These are phyloP conservation scores for Aureobasidium uvarum DNA, from an alignment of 2,329 filamentous ascomycete genomes.

Conservation along the genomic window DNA sequence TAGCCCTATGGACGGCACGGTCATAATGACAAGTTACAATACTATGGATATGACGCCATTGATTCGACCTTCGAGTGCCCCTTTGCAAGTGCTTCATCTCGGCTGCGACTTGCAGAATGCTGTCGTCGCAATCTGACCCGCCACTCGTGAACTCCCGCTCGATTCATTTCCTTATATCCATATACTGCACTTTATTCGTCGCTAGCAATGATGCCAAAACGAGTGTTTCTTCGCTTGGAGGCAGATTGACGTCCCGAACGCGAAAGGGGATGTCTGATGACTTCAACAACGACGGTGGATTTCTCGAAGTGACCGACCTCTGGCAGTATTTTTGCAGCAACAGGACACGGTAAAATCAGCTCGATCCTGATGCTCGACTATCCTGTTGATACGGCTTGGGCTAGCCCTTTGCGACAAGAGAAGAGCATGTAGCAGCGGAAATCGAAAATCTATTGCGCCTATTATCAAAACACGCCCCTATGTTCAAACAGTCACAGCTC, in stretches of 20 bases:
- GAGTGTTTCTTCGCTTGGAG: background rate
- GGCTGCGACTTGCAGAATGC: conserved; percentile 8
- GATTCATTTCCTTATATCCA: conserved; percentile 2
- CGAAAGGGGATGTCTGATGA: background rate
- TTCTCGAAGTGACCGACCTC: background rate
- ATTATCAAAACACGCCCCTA: background rate
- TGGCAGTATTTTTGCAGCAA: background rate
- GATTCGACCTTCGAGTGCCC: background rate
- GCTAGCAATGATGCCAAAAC: background rate
- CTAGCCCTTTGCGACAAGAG: background rate
- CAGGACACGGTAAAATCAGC: background rate
- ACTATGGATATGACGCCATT: background rate
- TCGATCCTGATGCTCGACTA: background rate
- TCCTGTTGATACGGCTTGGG: background rate
- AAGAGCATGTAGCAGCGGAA: background rate
- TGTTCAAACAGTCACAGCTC: too few relatives aligned
- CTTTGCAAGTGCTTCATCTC: conserved; percentile 17
- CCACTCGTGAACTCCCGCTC: background rate
- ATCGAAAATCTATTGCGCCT: background rate
- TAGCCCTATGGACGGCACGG: background rate
- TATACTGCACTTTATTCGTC: background rate
- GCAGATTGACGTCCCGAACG: background rate
- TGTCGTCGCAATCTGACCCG: conserved; percentile 1
- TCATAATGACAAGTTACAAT: background rate
- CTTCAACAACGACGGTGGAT: background rate